Conservation (phyloP, 176 grass and related monocot genomes). For the Juncus effusus region DNA sequence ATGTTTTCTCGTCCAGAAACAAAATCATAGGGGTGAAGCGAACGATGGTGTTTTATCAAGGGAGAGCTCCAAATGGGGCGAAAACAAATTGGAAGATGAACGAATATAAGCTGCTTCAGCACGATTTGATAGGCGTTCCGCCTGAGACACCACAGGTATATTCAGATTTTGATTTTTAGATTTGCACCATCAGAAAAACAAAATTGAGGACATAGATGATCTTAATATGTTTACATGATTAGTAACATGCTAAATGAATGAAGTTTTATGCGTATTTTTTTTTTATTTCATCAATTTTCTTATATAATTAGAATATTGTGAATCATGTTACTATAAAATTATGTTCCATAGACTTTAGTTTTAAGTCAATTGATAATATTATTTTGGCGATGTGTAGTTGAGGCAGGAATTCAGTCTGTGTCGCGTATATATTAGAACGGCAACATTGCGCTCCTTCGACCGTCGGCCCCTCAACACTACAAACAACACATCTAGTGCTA, state of each 20-base stretch:
- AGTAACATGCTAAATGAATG: background rate
- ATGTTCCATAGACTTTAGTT: too few species aligned
- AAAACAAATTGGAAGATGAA: conserved; percentile 89
- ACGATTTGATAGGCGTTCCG: background rate
- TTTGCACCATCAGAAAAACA: background rate
- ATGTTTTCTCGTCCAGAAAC: conserved; percentile 32
- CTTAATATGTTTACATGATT: background rate
- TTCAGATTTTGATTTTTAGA: background rate
- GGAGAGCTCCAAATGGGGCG: conserved; percentile 40
- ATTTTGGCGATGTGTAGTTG: conserved; percentile 24
- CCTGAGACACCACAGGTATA: conserved; percentile 8
- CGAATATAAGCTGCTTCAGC: conserved; percentile 52
- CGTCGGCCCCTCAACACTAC: conserved; percentile 41
- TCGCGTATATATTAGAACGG: conserved; percentile 55
- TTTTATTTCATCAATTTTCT: background rate
- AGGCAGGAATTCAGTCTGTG: conserved; percentile 68
- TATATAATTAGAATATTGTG: too few species aligned
- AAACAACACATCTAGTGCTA: conserved; percentile 5
- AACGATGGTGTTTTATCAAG: conserved; percentile 83
- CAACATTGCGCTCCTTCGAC: conserved; percentile 53
- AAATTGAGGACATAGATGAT: background rate
- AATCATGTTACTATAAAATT: too few species aligned
- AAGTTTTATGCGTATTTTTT: too few species aligned
- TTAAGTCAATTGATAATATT: background rate
- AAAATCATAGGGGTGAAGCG: conserved; percentile 47